Percentiles rank a stretch among this genome's conserved stretches.
These are phyloP conservation scores for Candida stauntonica DNA, from an alignment of 805 yeast genomes.

Conservation along the genomic window DNA sequence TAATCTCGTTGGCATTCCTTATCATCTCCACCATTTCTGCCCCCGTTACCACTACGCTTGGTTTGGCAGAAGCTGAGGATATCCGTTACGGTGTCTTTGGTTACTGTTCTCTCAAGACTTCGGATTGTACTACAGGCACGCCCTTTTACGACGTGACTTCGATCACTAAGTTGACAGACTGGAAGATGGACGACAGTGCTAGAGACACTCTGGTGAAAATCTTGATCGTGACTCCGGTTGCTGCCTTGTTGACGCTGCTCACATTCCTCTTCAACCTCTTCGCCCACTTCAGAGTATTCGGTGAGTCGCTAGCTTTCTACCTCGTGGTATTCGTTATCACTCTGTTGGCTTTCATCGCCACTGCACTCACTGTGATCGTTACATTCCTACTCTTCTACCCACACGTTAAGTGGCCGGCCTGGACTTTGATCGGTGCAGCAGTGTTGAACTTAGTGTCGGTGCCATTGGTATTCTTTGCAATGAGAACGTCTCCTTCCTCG, in stretches of 20 bases:
- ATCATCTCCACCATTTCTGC: constrained; percentile 57
- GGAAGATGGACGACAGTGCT: constrained; percentile 44
- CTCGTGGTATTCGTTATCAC: constrained; percentile 42
- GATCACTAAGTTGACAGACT: constrained; percentile 32
- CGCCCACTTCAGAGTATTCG: constrained; percentile 29
- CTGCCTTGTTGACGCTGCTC: constrained; percentile 57
- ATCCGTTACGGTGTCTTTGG: constrained; percentile 65
- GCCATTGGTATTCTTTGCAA: constrained; percentile 43
- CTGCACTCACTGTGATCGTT: constrained; percentile 53
- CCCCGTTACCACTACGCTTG: constrained; percentile 50
- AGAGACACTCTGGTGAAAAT: constrained; percentile 51
- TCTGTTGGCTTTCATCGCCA: constrained; percentile 46
- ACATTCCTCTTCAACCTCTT: constrained; percentile 35
- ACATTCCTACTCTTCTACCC: constrained; percentile 60
- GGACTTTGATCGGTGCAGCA: constrained; percentile 68
- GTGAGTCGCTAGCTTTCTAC: constrained; percentile 29
- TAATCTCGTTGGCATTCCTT: constrained; percentile 56
- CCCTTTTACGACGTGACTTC: constrained; percentile 35
- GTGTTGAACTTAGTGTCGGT: constrained; percentile 48
- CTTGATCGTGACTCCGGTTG: constrained; percentile 59
- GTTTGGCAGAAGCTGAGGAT: constrained; percentile 42
- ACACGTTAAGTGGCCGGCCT: constrained; percentile 62
- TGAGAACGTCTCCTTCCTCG: constrained; percentile 18
- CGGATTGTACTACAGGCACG: constrained; percentile 41
- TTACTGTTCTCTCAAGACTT: constrained; percentile 38